These are phyloP conservation scores for Thermochaetoides thermophila DNA, from an alignment of 495 filamentous ascomycete species.

Conservation along the genomic window DNA sequence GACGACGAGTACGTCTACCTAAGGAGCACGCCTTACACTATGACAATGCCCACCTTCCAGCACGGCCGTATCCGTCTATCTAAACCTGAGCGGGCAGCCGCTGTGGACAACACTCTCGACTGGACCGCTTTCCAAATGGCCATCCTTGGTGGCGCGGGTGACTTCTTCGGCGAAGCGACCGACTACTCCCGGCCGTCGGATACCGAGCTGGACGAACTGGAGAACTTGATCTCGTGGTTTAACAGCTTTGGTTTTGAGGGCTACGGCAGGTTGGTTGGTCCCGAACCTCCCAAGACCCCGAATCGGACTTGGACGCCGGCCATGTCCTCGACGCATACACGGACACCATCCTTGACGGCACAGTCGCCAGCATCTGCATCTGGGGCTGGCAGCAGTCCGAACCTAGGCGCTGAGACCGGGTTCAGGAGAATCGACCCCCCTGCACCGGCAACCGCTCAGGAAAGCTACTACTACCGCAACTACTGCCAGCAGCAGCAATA, in stretches of 20 bases:
- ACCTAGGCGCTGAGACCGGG: neutral
- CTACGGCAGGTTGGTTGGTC: conserved; percentile 18
- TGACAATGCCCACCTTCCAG: conserved; percentile 26
- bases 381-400: conserved; percentile 10
- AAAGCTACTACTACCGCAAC: neutral
- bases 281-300: conserved; percentile 2
- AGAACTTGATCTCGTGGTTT: conserved; percentile 32
- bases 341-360: neutral
- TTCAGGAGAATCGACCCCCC: conserved; percentile 9
- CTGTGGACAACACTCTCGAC: conserved; percentile 33
- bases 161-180: conserved; percentile 28
- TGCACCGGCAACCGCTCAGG: neutral
- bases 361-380: conserved; percentile 13
- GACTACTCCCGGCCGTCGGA: conserved; percentile 23
- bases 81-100: conserved; percentile 24
- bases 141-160: conserved; percentile 33
- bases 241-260: conserved; percentile 23
- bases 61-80: conserved; percentile 35
- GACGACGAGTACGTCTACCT: conserved; percentile 26
- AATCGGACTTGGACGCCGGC: conserved; percentile 2
- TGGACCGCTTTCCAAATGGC: conserved; percentile 45
- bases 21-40: conserved; percentile 25
- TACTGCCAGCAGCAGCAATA: neutral
- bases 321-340: conserved; percentile 1
- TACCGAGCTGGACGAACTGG: conserved; percentile 23